Conservation (phyloP, 2,329 filamentous ascomycete genomes). For the Ramichloridium luteum region DNA sequence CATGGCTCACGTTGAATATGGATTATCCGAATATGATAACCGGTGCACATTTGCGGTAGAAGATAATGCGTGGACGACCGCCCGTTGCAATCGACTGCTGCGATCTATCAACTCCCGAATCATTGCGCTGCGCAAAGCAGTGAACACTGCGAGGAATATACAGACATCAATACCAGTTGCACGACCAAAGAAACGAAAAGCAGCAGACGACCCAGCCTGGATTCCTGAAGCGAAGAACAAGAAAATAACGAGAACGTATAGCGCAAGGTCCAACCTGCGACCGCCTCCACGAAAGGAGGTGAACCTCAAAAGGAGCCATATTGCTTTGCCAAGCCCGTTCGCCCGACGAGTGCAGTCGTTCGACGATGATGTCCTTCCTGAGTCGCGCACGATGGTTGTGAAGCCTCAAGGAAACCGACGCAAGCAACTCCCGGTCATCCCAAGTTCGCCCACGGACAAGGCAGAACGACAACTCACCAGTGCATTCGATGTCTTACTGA, state of each 20-base stretch:
- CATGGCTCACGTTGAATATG: neutral
- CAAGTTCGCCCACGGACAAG: neutral
- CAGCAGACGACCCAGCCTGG: slow-evolving; percentile 11
- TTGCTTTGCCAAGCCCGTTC: slow-evolving; percentile 11
- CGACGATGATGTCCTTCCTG: too few relatives aligned
- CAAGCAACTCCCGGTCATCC: neutral
- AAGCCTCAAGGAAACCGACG: too few relatives aligned
- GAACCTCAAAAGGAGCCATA: too few relatives aligned
- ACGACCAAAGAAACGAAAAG: slow-evolving; percentile 1
- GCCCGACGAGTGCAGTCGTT: slow-evolving; percentile 6
- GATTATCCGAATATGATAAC: neutral
- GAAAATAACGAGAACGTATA: slow-evolving; percentile 7
- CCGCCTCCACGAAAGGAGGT: too few relatives aligned
- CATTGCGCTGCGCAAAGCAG: slow-evolving; percentile 8
- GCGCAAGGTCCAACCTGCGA: slow-evolving; percentile 4
- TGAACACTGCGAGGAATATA: slow-evolving; percentile 2
- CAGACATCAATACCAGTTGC: neutral
- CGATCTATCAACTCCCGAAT: slow-evolving; percentile 12
- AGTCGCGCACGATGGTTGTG: too few relatives aligned
- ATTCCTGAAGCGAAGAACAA: slow-evolving; percentile 8
- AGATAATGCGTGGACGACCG: slow-evolving; percentile 14
- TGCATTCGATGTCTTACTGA: neutral
- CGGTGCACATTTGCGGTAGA: slow-evolving; percentile 5
- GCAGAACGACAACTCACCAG: neutral
- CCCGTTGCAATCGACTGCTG: slow-evolving; percentile 12